Evolutionary conservation across 306 rosid genomes (phyloP), one percentile per base, ranked within the genome.

Genomic region (Vigna mungo): DNA sequence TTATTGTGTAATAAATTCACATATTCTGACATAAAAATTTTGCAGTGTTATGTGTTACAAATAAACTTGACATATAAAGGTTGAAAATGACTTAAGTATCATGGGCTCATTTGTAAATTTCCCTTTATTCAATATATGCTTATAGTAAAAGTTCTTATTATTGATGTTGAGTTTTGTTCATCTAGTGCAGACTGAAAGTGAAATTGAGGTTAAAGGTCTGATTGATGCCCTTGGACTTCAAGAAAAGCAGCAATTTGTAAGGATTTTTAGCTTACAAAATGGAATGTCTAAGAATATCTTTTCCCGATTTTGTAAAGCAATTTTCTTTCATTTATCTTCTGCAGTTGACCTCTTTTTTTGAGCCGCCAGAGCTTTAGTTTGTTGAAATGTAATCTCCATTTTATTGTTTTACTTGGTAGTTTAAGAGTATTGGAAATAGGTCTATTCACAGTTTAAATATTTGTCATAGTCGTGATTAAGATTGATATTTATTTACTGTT

Each of bases 161-260:
- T 72, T 70, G 18, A 6, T 21, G 17, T 5, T 51, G 13, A 5
- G 27, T 53, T 81, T 86, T 49, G 47, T 81, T 48, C 73, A 20
- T 51, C 74, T 75, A 76, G 63, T 82, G 81, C 85, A 94, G 98
- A 90, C 95, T 48, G 95, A 88, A 66, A 84, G 86, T 74, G 98
- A 90, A 74, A 34, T 51, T 18, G 98, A 92, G 87, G 98, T 88
- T 71, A 89, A 72, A 80, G 72, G 61, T 78, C 86, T 95, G 81
- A 87, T 92, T 72, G 87, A 86, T 79, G 85, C 87, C 74, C 97
- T 95, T 78, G 97, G 94, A 52, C 90, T 95, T 78, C 78, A 90
- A 78, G 97, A 92, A 69, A 92, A 92, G 75, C 97, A 89, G 63
- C 96, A 95, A 89, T 86, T 79, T 90, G 98, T 95, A 87, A 87